Evolutionary conservation across 1,139 yeast genomes (phyloP), one percentile per base, ranked within the genome.

Genomic region (Blastobotrys apis): DNA sequence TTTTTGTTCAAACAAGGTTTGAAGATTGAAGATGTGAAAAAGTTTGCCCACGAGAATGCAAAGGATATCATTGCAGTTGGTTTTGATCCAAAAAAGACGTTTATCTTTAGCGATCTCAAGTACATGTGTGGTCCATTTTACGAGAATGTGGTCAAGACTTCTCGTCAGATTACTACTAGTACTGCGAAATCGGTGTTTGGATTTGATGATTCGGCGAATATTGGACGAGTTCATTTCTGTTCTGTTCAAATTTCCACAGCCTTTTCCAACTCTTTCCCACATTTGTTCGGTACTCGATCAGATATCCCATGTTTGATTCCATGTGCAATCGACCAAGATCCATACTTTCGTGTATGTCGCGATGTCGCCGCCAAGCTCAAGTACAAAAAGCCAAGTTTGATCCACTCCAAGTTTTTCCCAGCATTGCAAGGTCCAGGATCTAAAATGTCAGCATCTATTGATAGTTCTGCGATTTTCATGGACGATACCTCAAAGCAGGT

Each of bases 301-400:
- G 90, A 97, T 1, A 64, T 71, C 36, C 98, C 97, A 48, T 86
- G 96, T 68, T 73, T 94, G 66, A 94, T 94, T 66, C 99, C 99
- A 32, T 94, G 98, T 75, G 99, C 99, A 38, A 94, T 94, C 65
- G 99, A 94, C 65, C 97, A 90, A 71, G 99, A 94, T 66, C 98
- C 99, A 31, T 94, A 94, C 68, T 94, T 94, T 72, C 78, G 99
- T 66, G 95, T 94, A 25, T 86, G 96, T 68, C 78, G 99, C 68
- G 99, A 94, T 64, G 98, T 94, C 52, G 97, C 98, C 21, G 88
- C 82, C 61, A 92, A 90, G 66, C 77, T 94, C 62, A 85, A 84
- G 67, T 94, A 77, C 64, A 72, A 90, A 53, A 94, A 94, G 68
- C 98, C 97, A 17, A 80, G 97, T 4, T 76, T 92, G 65, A 75